Evolutionary conservation across 177 flowering plant genomes (phyloP).

Genomic region (Vitis hybrid): DNA sequence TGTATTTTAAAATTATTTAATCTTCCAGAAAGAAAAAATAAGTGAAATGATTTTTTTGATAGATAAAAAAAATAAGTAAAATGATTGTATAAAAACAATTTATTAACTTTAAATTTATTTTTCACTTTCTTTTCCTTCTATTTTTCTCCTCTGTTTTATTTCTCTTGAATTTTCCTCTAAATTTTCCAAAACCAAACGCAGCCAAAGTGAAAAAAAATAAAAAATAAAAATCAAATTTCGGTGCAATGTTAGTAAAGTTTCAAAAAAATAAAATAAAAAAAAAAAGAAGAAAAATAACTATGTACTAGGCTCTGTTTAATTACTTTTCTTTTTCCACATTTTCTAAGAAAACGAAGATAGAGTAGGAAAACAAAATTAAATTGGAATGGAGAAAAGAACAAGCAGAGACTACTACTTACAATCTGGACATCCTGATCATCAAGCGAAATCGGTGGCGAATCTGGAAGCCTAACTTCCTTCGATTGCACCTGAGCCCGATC

Average conservation of each 20-base stretch:
- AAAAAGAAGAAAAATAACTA: neutral
- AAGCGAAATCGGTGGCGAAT: slow-evolving; percentile 67
- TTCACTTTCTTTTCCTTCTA: too few species aligned
- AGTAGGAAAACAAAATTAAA: neutral
- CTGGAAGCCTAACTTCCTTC: slow-evolving; percentile 81
- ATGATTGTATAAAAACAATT: too few species aligned
- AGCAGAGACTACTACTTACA: slow-evolving; percentile 43
- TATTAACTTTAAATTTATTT: too few species aligned
- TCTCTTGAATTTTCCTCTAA: too few species aligned
- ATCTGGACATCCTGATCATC: slow-evolving; percentile 92
- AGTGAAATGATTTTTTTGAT: too few species aligned
- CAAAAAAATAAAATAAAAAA: neutral
- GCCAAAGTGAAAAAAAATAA: neutral
- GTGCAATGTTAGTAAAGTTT: neutral
- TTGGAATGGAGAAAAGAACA: neutral
- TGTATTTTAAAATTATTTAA: too few species aligned
- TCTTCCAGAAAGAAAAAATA: too few species aligned
- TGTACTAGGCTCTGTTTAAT: too few species aligned
- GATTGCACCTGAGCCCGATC: slow-evolving; percentile 81
- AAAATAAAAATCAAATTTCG: neutral
- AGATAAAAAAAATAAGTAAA: too few species aligned
- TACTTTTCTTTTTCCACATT: too few species aligned
- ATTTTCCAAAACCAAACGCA: too few species aligned
- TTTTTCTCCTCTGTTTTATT: too few species aligned
- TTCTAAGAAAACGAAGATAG: neutral